Evolutionary conservation across 768 basidiomycete genomes (phyloP).

Genomic region (Cantharellus cinnabarinus): DNA sequence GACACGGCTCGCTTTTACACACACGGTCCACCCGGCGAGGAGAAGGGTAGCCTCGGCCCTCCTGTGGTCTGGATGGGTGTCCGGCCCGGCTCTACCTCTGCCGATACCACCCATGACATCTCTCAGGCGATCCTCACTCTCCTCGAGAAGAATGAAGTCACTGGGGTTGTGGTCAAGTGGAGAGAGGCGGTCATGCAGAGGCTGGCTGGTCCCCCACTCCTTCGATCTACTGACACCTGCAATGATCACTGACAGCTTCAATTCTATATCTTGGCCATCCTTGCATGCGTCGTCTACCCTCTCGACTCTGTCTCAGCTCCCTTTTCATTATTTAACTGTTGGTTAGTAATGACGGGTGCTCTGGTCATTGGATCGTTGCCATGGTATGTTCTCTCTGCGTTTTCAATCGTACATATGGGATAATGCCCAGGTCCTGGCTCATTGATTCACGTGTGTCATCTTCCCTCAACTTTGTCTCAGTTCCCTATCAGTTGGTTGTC

Average conservation of each 20-base stretch:
- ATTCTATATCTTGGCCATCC: too few species aligned
- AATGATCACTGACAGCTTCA: neutral
- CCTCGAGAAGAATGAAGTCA: constrained; percentile 3
- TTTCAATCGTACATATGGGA: too few species aligned
- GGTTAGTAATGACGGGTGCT: too few species aligned
- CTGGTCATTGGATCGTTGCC: too few species aligned
- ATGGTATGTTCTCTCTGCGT: too few species aligned
- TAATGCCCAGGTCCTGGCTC: too few species aligned
- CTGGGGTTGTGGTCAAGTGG: constrained; percentile 5
- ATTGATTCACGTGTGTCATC: too few species aligned
- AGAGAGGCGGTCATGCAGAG: neutral
- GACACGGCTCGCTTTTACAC: constrained; percentile 4
- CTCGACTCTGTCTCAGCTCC: too few species aligned
- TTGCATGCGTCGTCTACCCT: too few species aligned
- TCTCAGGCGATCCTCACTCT: constrained; percentile 5
- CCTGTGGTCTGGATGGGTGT: constrained; percentile 8
- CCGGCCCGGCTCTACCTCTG: constrained; percentile 5
- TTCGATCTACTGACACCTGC: neutral
- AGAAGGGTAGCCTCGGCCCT: constrained; percentile 7
- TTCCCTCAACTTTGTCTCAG: too few species aligned
- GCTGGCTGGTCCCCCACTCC: constrained; percentile 3
- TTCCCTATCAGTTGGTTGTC: too few species aligned
- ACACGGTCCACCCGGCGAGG: neutral
- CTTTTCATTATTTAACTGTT: too few species aligned
- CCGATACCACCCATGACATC: constrained; percentile 5